Percentiles rank a stretch among this genome's conserved stretches.
phyloP scores from a whole-genome alignment of 2,329 filamentous ascomycete genomes.

The Monilinia fructicola region DNA sequence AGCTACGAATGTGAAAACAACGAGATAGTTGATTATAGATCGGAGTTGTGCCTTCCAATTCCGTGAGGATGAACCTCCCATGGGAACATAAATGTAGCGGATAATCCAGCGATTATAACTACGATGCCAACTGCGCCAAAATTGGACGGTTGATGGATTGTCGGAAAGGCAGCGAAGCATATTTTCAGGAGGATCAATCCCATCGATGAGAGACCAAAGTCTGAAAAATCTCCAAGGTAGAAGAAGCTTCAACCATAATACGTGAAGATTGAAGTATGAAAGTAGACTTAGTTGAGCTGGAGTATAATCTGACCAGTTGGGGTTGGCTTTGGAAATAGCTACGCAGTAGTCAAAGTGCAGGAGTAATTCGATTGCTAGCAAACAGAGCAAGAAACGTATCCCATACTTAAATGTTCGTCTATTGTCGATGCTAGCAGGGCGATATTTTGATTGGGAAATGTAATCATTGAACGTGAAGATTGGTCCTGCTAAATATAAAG shows the following conservation, averaged over 20 bases:
- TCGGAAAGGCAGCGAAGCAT: constrained; percentile 96
- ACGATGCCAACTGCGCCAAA: constrained; percentile 97
- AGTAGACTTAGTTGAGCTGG: constrained; percentile 85
- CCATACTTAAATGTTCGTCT: constrained; percentile 77
- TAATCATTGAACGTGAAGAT: constrained; percentile 99
- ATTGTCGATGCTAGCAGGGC: constrained; percentile 66
- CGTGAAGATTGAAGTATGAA: constrained; percentile 92
- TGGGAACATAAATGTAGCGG: constrained; percentile 88
- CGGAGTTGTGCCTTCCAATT: constrained; percentile 50
- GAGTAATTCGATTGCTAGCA: constrained; percentile 87
- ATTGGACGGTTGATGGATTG: constrained; percentile 86
- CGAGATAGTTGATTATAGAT: constrained; percentile 71
- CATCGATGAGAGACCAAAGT: constrained; percentile 89
- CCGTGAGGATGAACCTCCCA: constrained; percentile 67
- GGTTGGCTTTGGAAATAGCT: constrained; percentile 80
- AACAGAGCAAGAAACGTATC: constrained; percentile 73
- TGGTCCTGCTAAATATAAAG: constrained; percentile 87
- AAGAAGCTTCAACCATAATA: constrained; percentile 97
- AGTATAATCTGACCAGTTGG: constrained; percentile 80
- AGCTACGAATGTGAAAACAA: constrained; percentile 94
- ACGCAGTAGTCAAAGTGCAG: constrained; percentile 92
- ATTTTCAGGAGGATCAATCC: constrained; percentile 94
- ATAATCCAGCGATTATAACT: constrained; percentile 94
- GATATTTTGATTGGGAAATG: constrained; percentile 79
- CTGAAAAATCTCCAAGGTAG: constrained; percentile 98